These are phyloP conservation scores for Globisporangium paroecandrum DNA, from an alignment of 352 stramenopile species.

Conservation along the genomic window DNA sequence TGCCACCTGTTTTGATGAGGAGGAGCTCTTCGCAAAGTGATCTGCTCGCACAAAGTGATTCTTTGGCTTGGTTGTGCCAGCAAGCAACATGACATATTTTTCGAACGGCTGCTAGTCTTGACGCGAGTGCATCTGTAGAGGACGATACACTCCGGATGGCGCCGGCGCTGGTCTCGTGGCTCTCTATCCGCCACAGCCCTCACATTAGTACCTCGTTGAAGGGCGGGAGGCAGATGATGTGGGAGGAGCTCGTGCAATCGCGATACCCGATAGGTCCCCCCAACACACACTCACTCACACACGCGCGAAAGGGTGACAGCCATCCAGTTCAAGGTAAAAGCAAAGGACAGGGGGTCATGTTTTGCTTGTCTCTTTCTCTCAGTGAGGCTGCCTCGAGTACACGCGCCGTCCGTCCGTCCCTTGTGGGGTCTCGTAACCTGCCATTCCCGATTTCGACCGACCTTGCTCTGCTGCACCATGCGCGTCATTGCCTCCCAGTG, in stretches of 20 bases:
- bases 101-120: not conserved
- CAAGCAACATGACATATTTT: not conserved
- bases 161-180: too few species aligned
- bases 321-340: not conserved
- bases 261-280: not conserved
- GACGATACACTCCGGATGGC: not conserved
- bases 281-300: not conserved
- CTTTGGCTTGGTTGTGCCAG: not conserved
- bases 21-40: not conserved
- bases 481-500: not conserved
- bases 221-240: too few species aligned
- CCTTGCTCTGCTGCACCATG: not conserved
- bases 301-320: conserved; percentile 1
- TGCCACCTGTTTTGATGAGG: not conserved
- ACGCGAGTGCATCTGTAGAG: not conserved
- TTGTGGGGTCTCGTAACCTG: not conserved
- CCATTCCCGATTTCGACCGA: conserved; percentile 6
- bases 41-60: not conserved
- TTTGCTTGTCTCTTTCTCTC: not conserved
- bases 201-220: too few species aligned
- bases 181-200: not conserved
- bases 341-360: not conserved
- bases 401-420: not conserved
- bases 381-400: not conserved
- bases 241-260: conserved; percentile 1